A percentile compares a stretch with the other conserved stretches of the same genome.
Evolutionary conservation across 305 asterid species (phyloP).

Genomic region (Nicotiana rustica): DNA sequence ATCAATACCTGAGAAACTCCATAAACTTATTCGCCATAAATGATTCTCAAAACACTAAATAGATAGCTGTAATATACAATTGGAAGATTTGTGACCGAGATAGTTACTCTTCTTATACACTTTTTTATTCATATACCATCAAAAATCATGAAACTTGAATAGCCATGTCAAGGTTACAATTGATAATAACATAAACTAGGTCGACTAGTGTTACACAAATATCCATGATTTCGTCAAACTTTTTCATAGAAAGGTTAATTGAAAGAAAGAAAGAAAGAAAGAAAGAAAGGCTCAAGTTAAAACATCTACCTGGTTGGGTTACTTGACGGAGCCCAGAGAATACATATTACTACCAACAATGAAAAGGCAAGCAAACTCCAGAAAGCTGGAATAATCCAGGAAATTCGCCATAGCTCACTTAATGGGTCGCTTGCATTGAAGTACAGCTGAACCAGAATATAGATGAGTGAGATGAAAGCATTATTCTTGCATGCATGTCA

Average conservation of each 20-base stretch:
- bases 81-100: not conserved
- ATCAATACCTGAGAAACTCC: not conserved
- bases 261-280: not conserved
- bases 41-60: not conserved
- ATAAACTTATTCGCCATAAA: not conserved
- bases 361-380: slow-evolving; percentile 47
- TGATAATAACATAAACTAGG: not conserved
- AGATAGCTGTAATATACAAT: not conserved
- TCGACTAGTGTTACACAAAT: not conserved
- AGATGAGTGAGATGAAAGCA: not conserved
- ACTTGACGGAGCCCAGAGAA: slow-evolving; percentile 51
- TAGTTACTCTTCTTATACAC: not conserved
- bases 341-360: slow-evolving; percentile 45
- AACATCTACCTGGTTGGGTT: slow-evolving; percentile 44
- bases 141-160: not conserved
- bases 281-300: not conserved
- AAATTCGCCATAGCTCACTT: slow-evolving; percentile 49
- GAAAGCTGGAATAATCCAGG: slow-evolving; percentile 52
- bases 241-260: not conserved
- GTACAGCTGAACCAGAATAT: slow-evolving; percentile 45
- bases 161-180: not conserved
- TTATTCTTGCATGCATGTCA: not conserved
- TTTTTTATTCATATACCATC: not conserved
- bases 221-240: not conserved
- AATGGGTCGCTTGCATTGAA: slow-evolving; percentile 51